Percentiles rank a stretch among this genome's conserved stretches.
Conservation (phyloP, 2,329 filamentous ascomycete species). For the Aspergillus fumigatus region DNA sequence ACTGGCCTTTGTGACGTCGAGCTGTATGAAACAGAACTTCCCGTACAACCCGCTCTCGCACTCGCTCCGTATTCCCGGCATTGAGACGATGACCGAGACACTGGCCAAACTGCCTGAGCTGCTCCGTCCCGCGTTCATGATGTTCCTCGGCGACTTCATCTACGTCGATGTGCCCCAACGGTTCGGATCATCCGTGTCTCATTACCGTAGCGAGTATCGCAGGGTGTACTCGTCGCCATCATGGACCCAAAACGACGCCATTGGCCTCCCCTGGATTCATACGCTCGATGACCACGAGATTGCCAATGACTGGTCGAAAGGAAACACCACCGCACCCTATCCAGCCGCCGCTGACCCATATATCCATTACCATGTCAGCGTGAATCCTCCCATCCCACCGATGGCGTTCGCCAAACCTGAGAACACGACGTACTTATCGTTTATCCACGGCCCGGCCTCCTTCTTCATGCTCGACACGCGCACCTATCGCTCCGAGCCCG, state of each 20-base stretch:
- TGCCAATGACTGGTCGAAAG: conserved; percentile 78
- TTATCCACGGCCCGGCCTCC: conserved; percentile 81
- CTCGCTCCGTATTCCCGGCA: conserved; percentile 73
- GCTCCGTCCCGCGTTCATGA: conserved; percentile 51
- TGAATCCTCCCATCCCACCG: conserved; percentile 67
- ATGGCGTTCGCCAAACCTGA: conserved; percentile 48
- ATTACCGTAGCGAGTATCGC: conserved; percentile 87
- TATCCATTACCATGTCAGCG: conserved; percentile 75
- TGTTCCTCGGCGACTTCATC: conserved; percentile 52
- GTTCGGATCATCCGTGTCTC: conserved; percentile 65
- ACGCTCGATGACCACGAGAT: conserved; percentile 97
- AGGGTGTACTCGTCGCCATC: conserved; percentile 95
- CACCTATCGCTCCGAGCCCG: conserved; percentile 64
- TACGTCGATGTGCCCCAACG: conserved; percentile 72
- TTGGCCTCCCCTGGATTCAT: conserved; percentile 85
- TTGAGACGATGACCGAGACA: conserved; percentile 69
- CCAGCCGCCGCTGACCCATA: conserved; percentile 76
- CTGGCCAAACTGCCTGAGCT: conserved; percentile 63
- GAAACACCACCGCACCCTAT: conserved; percentile 76
- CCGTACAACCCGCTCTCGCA: conserved; percentile 85
- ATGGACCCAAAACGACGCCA: conserved; percentile 61
- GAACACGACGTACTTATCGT: conserved; percentile 79
- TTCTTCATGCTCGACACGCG: conserved; percentile 96
- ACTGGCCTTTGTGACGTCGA: conserved; percentile 88
- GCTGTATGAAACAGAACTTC: conserved; percentile 86